A percentile compares a stretch with the other conserved stretches of the same genome.
Conservation (phyloP, 2,329 filamentous ascomycete species). For the Aureobasidium zeae region DNA sequence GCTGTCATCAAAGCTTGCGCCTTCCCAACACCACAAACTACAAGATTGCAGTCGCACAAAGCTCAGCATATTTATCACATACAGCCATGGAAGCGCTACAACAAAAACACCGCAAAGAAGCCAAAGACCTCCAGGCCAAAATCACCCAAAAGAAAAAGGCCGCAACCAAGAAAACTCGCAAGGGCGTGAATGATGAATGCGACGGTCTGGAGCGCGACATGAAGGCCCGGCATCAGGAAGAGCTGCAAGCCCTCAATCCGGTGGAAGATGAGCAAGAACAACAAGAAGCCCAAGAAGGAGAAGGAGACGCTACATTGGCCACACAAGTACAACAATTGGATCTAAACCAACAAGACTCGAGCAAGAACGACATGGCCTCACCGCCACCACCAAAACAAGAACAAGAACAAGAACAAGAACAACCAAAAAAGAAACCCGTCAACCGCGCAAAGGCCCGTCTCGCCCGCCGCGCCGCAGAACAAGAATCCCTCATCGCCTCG, state of each 20-base stretch:
- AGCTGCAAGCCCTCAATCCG: constrained; percentile 36
- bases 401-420: constrained; percentile 1
- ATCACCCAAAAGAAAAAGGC: constrained; percentile 96
- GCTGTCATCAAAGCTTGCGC: background rate
- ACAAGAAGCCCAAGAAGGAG: background rate
- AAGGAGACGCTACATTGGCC: too few species aligned
- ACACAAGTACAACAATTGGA: too few species aligned
- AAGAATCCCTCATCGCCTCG: constrained; percentile 56
- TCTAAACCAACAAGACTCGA: background rate
- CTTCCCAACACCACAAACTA: too few species aligned
- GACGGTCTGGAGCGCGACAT: constrained; percentile 48
- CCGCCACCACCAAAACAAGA: background rate
- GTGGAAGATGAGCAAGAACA: background rate
- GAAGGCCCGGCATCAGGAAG: constrained; percentile 44
- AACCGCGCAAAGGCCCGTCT: constrained; percentile 89
- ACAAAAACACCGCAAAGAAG: constrained; percentile 76
- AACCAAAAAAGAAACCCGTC: constrained; percentile 52
- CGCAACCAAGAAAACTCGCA: constrained; percentile 71
- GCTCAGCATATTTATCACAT: too few species aligned
- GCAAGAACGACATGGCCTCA: too few species aligned
- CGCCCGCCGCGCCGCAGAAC: constrained; percentile 78
- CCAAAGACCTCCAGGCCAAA: constrained; percentile 72
- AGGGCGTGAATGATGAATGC: constrained; percentile 53
- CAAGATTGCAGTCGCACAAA: too few species aligned
- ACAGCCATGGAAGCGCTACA: constrained; percentile 65